phyloP scores from a whole-genome alignment of 441 rosid genomes.

The Pelargonium australe region DNA sequence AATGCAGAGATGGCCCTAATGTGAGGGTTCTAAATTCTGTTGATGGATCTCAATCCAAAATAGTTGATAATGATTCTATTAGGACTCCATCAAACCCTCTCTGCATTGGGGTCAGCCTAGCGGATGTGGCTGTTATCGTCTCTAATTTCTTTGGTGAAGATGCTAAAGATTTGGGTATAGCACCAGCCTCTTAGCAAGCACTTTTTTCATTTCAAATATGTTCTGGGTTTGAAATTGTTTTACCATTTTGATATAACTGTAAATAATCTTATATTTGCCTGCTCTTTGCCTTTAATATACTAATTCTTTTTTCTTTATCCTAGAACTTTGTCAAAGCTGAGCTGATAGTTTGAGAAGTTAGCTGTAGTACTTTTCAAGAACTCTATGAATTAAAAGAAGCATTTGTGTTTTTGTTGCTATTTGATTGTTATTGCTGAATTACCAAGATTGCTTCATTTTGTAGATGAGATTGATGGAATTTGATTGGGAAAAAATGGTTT shows the following conservation, averaged over 20 bases:
- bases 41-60: constrained; percentile 13
- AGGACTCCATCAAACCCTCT: constrained; percentile 37
- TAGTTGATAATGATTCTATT: constrained; percentile 21
- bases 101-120: constrained; percentile 59
- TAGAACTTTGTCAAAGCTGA: no score
- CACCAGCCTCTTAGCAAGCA: constrained; percentile 19
- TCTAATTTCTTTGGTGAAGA: constrained; percentile 34
- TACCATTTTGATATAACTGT: not conserved
- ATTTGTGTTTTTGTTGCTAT: no score
- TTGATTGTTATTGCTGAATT: no score
- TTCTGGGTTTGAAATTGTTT: not conserved
- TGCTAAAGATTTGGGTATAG: constrained; percentile 20
- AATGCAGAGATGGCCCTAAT: constrained; percentile 70
- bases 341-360: no score
- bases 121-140: constrained; percentile 51
- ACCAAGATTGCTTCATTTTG: no score
- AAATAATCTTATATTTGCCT: not conserved
- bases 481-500: no score
- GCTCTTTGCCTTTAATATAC: not conserved
- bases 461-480: no score
- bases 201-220: not conserved
- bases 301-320: not conserved
- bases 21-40: constrained; percentile 34
- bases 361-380: no score
- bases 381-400: no score